phyloP scores from a whole-genome alignment of 1,139 yeast genomes.

The Scheffersomyces quercinus region DNA sequence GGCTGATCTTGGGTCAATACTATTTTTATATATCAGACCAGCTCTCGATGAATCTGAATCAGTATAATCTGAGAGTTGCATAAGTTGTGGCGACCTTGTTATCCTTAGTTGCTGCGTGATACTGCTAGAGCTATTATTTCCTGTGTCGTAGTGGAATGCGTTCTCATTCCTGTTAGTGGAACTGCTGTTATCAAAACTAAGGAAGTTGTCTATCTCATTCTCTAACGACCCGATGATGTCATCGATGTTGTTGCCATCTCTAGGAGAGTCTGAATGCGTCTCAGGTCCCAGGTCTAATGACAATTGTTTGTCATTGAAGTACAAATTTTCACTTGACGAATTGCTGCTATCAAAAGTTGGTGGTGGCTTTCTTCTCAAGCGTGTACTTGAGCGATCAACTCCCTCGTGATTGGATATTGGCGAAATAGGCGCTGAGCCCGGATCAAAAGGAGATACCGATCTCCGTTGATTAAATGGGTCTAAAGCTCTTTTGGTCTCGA shows the following conservation, averaged over 20 bases:
- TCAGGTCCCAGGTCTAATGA: not conserved
- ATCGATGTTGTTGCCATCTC: constrained; percentile 7
- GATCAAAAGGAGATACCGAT: no score
- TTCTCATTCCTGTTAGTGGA: not conserved
- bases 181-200: constrained; percentile 7
- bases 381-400: not conserved
- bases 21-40: not conserved
- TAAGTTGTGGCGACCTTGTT: constrained; percentile 9
- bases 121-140: constrained; percentile 6
- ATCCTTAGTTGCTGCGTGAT: constrained; percentile 6
- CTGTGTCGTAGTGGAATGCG: constrained; percentile 3
- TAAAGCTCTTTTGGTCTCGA: no score
- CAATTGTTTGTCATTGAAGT: not conserved
- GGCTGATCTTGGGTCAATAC: not conserved
- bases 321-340: not conserved
- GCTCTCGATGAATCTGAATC: constrained; percentile 5
- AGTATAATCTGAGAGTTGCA: constrained; percentile 10
- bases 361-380: constrained; percentile 24
- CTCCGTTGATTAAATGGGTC: no score
- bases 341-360: constrained; percentile 9
- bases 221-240: constrained; percentile 21
- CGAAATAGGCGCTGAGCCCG: no score
- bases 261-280: not conserved
- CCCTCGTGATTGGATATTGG: no score
- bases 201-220: constrained; percentile 16